phyloP scores from a whole-genome alignment of 2,329 filamentous ascomycete genomes.

The Alternaria sp. region DNA sequence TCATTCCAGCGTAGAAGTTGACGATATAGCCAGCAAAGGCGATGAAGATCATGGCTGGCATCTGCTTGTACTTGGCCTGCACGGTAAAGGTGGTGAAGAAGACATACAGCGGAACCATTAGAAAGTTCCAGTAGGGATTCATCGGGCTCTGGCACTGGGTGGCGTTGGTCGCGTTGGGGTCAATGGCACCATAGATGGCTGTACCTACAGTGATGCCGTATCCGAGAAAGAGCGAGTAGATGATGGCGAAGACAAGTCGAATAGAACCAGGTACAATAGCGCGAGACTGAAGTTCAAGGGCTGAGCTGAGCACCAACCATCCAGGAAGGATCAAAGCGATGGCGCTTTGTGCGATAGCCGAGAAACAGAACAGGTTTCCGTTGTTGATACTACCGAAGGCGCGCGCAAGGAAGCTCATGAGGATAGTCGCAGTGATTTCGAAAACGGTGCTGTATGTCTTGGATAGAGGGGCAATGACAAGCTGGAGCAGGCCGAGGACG shows the following conservation, averaged over 20 bases:
- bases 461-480: conserved; percentile 75
- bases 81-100: conserved; percentile 77
- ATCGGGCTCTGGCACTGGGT: conserved; percentile 57
- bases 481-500: conserved; percentile 76
- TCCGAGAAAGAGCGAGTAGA: conserved; percentile 61
- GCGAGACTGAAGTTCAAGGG: conserved; percentile 58
- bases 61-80: conserved; percentile 80
- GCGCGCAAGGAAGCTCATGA: conserved; percentile 59
- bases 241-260: conserved; percentile 61
- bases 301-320: conserved; percentile 58
- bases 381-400: conserved; percentile 57
- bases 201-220: conserved; percentile 61
- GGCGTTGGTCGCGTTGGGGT: conserved; percentile 54
- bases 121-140: conserved; percentile 65
- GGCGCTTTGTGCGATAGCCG: conserved; percentile 59
- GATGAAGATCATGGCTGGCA: conserved; percentile 77
- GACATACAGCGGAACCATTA: conserved; percentile 78
- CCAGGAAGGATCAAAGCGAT: conserved; percentile 61
- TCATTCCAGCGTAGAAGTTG: conserved; percentile 75
- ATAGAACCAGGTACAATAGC: conserved; percentile 59
- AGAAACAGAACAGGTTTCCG: conserved; percentile 58
- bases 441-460: conserved; percentile 68
- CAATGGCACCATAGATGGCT: conserved; percentile 58
- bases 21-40: conserved; percentile 76
- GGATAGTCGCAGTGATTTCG: conserved; percentile 57